Base-by-base conservation (phyloP, 768 basidiomycete genomes). In the Pisolithus tinctorius region DNA sequence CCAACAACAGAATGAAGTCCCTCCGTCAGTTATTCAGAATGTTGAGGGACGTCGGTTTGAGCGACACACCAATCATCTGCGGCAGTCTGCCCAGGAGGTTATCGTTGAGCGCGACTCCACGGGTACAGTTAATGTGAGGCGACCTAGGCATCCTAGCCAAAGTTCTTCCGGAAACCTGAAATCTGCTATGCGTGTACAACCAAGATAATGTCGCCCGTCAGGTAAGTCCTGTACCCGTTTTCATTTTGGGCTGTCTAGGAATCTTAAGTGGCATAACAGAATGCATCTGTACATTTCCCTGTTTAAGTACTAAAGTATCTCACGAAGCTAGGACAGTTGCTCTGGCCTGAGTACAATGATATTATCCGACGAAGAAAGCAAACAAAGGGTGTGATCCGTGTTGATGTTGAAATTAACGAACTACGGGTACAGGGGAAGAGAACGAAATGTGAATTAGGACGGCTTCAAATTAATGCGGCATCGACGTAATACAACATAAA, bases 121-220 rank as follows among this genome's bases (percentile, higher is more conserved):
- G 14, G 59, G 62, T 13, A 65, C 60, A 8, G 45, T 71, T 42
- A 63, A 63, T 42, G 56, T 70, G 34, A 58, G 53, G n/a, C 56
- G 60, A 37, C 47, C 44, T 14, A 64, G 64, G 53, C 66, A 61
- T 50, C 65, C 63, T 34, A 67, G 60, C 47, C 67, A 49, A 43
- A 66, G 67, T 34, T 58, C 61, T 39, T 29, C 43, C 13, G 48
- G 60, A 34, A 70, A 62, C 46, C 63, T 70, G 58, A 75, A 69
- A 46, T 72, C 66, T 31, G 63, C 67, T 39, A 59, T 69, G 60
- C 71, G 71, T 34, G 58, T 61, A 17, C 49, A 63, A 51, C 56
- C 64, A 30, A 70, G 72, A 60, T 73, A 56, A 69, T 31, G 50
- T 40, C 10, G 4, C 9, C 20, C 6, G 26, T n/a, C n/a, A 14